Conservation (phyloP, 2,329 filamentous ascomycete species). For the Elsinoe australis region DNA sequence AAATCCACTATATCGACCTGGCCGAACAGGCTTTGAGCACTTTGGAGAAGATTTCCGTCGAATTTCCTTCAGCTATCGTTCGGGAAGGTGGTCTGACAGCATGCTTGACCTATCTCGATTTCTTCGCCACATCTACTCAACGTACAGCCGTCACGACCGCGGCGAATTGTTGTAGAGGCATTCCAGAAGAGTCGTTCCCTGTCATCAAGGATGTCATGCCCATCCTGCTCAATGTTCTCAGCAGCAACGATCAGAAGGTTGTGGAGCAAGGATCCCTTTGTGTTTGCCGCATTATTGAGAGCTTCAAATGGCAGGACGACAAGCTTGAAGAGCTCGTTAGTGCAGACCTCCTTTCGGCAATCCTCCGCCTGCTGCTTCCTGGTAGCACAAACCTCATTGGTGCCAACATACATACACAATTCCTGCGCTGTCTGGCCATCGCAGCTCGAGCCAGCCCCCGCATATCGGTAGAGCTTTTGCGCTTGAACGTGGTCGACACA, state of each 20-base stretch:
- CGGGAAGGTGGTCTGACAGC: slow-evolving; percentile 90
- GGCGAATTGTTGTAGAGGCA: slow-evolving; percentile 95
- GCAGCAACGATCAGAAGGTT: slow-evolving; percentile 89
- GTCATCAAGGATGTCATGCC: slow-evolving; percentile 96
- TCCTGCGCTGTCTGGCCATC: slow-evolving; percentile 83
- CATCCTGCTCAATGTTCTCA: slow-evolving; percentile 79
- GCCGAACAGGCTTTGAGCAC: slow-evolving; percentile 96
- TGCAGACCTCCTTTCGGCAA: slow-evolving; percentile 72
- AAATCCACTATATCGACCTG: slow-evolving; percentile 94
- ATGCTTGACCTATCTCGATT: slow-evolving; percentile 93
- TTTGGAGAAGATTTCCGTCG: slow-evolving; percentile 91
- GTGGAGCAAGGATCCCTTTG: slow-evolving; percentile 95
- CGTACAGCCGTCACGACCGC: slow-evolving; percentile 94
- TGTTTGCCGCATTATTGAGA: slow-evolving; percentile 92
- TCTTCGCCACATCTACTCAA: slow-evolving; percentile 95
- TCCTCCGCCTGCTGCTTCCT: slow-evolving; percentile 79
- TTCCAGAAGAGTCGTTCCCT: slow-evolving; percentile 84
- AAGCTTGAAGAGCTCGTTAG: slow-evolving; percentile 92
- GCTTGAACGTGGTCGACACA: slow-evolving; percentile 94
- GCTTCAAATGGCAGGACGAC: slow-evolving; percentile 79
- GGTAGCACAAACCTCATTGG: slow-evolving; percentile 94
- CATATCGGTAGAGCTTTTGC: slow-evolving; percentile 82
- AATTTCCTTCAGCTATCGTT: slow-evolving; percentile 91
- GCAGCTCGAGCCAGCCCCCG: slow-evolving; percentile 81
- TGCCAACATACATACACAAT: slow-evolving; percentile 90